A percentile compares a stretch with the other conserved stretches of the same genome.
Evolutionary conservation across 192 early-diverging fungal species (phyloP).

Genomic region (Entomortierella parvispora): DNA sequence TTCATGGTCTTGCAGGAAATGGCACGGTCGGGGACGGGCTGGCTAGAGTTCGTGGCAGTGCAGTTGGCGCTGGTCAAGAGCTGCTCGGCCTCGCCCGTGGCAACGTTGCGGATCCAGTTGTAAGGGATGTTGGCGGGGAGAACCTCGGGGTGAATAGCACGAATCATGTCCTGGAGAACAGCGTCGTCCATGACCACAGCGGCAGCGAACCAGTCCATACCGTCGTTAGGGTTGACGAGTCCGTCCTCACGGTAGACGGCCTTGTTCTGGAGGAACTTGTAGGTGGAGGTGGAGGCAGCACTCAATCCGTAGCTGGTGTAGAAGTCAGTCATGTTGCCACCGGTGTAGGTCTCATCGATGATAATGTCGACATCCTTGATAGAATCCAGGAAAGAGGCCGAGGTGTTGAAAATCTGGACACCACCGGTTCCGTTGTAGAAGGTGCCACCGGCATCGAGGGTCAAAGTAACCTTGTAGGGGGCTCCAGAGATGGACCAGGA

Average conservation of each 20-base stretch:
- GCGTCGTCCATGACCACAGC: conserved; percentile 75
- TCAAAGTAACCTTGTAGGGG: conserved; percentile 67
- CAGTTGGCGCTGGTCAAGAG: conserved; percentile 62
- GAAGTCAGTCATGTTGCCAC: conserved; percentile 62
- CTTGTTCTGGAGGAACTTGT: conserved; percentile 71
- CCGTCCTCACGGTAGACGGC: conserved; percentile 78
- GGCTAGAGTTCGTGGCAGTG: conserved; percentile 55
- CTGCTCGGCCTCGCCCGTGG: conserved; percentile 57
- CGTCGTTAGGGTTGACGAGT: conserved; percentile 66
- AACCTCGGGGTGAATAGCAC: conserved; percentile 67
- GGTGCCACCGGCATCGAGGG: conserved; percentile 73
- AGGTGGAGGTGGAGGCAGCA: conserved; percentile 56
- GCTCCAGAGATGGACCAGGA: conserved; percentile 68
- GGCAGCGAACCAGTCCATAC: conserved; percentile 76
- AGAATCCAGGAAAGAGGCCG: conserved; percentile 60
- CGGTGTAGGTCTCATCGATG: conserved; percentile 76
- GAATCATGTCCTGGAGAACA: conserved; percentile 76
- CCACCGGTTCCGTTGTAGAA: conserved; percentile 60
- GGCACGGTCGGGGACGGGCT: conserved; percentile 28
- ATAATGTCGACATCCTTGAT: conserved; percentile 70
- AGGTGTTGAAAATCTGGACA: conserved; percentile 39
- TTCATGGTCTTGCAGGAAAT: conserved; percentile 24
- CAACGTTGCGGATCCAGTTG: conserved; percentile 80
- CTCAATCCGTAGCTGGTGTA: conserved; percentile 64
- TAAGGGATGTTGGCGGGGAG: conserved; percentile 58